Evolutionary conservation across 129 eudicot species (phyloP).

Genomic region (Lactuca saligna): DNA sequence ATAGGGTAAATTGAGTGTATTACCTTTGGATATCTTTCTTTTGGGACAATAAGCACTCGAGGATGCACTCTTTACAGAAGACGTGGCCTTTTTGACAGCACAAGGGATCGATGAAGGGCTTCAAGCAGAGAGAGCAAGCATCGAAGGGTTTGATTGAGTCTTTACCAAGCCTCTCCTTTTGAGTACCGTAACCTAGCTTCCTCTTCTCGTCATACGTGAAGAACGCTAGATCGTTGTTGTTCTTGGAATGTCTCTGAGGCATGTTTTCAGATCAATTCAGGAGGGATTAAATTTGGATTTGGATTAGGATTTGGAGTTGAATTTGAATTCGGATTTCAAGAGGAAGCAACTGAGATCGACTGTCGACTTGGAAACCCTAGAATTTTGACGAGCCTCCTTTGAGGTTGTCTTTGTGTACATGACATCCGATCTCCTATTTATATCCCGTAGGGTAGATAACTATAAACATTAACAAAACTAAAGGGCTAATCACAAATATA

Average conservation of each 20-base stretch:
- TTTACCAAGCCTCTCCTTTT: conserved; percentile 84
- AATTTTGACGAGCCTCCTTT: background rate
- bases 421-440: no score
- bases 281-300: background rate
- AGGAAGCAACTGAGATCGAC: background rate
- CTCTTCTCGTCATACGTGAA: conserved; percentile 96
- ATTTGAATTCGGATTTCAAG: background rate
- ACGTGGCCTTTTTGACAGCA: conserved; percentile 89
- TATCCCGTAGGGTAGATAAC: background rate
- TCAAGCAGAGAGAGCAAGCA: conserved; percentile 73
- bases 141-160: conserved; percentile 96
- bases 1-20: background rate
- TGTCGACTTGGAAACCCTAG: conserved; percentile 3
- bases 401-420: background rate
- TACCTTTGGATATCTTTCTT: conserved; percentile 96
- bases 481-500: no score
- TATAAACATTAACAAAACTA: background rate
- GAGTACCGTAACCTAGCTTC: conserved; percentile 93
- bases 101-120: conserved; percentile 82
- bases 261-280: conserved; percentile 33
- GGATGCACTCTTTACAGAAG: conserved; percentile 91
- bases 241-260: conserved; percentile 99
- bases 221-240: conserved; percentile 94
- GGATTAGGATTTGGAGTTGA: conserved; percentile 6
- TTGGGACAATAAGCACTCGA: conserved; percentile 81